phyloP scores from a whole-genome alignment of 768 basidiomycete species.

The Tulasnella sp. region DNA sequence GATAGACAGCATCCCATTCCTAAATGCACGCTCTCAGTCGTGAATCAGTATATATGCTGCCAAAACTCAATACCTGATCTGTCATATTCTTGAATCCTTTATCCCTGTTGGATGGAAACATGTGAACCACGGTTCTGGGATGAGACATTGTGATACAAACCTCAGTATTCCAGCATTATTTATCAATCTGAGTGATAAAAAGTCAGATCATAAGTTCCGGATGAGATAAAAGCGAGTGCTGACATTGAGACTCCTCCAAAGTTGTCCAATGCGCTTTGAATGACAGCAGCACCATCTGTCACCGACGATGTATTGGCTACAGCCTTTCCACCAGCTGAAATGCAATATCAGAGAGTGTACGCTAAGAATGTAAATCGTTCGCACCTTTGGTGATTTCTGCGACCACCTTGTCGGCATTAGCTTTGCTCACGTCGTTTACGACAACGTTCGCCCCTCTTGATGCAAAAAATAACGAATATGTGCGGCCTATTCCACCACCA shows the following conservation, averaged over 20 bases:
- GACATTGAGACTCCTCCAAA: constrained; percentile 70
- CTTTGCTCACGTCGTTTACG: constrained; percentile 84
- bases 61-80: constrained; percentile 42
- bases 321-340: constrained; percentile 74
- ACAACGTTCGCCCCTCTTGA: constrained; percentile 86
- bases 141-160: constrained; percentile 21
- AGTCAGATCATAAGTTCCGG: background rate
- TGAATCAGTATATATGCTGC: no score
- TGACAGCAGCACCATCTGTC: constrained; percentile 73
- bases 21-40: constrained; percentile 10
- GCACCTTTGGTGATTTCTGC: constrained; percentile 75
- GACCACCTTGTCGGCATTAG: constrained; percentile 83
- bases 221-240: background rate
- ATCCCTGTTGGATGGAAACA: background rate
- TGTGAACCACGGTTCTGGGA: background rate
- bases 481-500: constrained; percentile 85
- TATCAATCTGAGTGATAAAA: constrained; percentile 37
- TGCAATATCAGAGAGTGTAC: background rate
- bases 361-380: constrained; percentile 22
- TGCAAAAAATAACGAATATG: constrained; percentile 85
- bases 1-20: constrained; percentile 80
- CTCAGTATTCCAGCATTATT: constrained; percentile 92
- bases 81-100: constrained; percentile 83
- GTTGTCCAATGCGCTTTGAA: constrained; percentile 69
- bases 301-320: constrained; percentile 77